Evolutionary conservation across 345 rosid species (phyloP), one percentile per base, ranked within the genome.

Genomic region (Cardamine chenopodiifolia): DNA sequence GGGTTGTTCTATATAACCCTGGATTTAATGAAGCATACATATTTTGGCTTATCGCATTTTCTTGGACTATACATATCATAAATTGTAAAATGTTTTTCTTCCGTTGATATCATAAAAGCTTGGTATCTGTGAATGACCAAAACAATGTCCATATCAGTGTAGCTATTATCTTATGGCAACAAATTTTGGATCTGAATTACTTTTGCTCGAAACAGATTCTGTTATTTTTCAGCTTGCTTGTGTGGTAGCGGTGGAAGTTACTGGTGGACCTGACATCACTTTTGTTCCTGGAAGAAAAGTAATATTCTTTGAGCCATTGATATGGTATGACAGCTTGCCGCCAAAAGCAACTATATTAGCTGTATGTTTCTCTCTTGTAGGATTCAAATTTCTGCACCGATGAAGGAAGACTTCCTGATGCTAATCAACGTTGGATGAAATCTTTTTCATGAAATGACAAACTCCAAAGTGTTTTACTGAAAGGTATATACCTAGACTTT

Each of bases 371-470:
- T 59, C 74, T 69, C 54, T 80, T 28, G 25, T 68, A 93, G 98
- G 93, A 93, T 66, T 93, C 89, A 12, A 73, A 78, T 29, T 53
- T 76, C 59, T 90, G 82, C 77, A 80, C 96, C 19, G 77, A 50
- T 47, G 98, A 93, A 85, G 97, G 97, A 56, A 84, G 90, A 62
- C 93, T 93, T 80, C 97, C 96, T 19, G 84, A 88, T 89, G 98
- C 98, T 75, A 84, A 77, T 68, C 79, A 68, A 84, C 97, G 98
- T 93, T 64, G 31, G 22, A 70, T 42, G 9, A 20, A 39, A 1
- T 18, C 8, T 17, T 59, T 26, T 53, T 34, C 26, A 5, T 11
- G 55, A 9, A 14, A 18, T 45, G 17, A 47, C 29, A 57, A 56
- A 47, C 42, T 44, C 49, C 7, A 29, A 68, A 54, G 4, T 20